Evolutionary conservation across 148 eudicot genomes (phyloP).

Genomic region (Silene latifolia): DNA sequence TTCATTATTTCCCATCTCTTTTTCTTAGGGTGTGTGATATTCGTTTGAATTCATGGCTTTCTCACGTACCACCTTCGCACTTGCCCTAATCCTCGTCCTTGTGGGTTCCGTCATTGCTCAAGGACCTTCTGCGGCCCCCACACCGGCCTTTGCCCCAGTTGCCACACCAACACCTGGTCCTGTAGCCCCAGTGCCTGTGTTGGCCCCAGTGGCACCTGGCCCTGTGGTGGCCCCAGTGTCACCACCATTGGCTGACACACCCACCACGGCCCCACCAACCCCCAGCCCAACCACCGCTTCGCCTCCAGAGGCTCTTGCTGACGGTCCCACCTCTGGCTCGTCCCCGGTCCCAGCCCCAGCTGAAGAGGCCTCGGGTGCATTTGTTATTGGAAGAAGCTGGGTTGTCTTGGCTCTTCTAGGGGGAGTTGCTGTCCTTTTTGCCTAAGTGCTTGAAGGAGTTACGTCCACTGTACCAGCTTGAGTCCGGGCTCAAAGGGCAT

Average conservation of each 20-base stretch:
- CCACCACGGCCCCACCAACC: neutral
- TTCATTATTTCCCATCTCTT: no score
- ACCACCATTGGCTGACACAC: neutral
- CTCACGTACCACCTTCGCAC: constrained; percentile 33
- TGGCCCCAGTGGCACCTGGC: neutral
- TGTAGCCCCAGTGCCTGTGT: neutral
- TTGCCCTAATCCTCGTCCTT: constrained; percentile 28
- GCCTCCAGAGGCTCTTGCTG: neutral
- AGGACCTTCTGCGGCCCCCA: constrained; percentile 23
- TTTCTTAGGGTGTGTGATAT: constrained; percentile 1
- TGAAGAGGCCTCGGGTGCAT: neutral
- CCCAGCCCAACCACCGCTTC: neutral
- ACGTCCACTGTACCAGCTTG: no score
- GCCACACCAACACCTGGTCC: constrained; percentile 9
- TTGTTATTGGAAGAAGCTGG: constrained; percentile 16
- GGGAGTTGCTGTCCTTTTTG: constrained; percentile 15
- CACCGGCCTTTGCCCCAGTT: constrained; percentile 5
- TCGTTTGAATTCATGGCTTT: constrained; percentile 29
- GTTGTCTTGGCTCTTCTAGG: constrained; percentile 16
- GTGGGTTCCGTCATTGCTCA: constrained; percentile 34
- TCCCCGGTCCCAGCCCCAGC: constrained; percentile 10
- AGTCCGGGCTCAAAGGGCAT: no score
- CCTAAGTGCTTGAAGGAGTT: neutral
- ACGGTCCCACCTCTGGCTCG: neutral
- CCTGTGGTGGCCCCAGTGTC: neutral